Evolutionary conservation across 2,329 filamentous ascomycete species (phyloP).

Genomic region (Colletotrichum neosansevieriae): DNA sequence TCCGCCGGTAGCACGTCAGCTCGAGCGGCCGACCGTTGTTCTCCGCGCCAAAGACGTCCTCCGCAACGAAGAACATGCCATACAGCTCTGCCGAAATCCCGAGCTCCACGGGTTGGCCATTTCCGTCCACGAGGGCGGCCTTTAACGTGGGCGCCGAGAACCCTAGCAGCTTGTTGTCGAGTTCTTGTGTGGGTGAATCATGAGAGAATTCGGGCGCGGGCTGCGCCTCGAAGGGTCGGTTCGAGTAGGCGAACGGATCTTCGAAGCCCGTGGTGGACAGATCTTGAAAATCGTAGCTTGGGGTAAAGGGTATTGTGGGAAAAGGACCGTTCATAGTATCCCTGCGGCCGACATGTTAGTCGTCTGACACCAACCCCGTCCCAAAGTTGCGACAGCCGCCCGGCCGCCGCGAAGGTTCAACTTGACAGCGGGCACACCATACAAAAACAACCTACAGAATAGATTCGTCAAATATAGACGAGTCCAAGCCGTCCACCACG

Average conservation of each 20-base stretch:
- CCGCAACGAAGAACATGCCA: conserved; percentile 90
- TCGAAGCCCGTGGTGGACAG: conserved; percentile 72
- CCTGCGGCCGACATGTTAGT: conserved; percentile 45
- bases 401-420: background rate
- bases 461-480: conserved; percentile 66
- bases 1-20: conserved; percentile 93
- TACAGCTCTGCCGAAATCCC: conserved; percentile 81
- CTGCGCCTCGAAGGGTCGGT: conserved; percentile 59
- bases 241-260: conserved; percentile 72
- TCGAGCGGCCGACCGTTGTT: conserved; percentile 74
- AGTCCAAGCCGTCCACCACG: conserved; percentile 65
- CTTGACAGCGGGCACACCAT: background rate
- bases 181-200: conserved; percentile 65
- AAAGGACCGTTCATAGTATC: conserved; percentile 58
- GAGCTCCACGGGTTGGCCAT: conserved; percentile 69
- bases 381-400: conserved; percentile 4
- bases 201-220: conserved; percentile 59
- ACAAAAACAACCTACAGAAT: conserved; percentile 60
- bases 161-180: conserved; percentile 79
- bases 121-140: conserved; percentile 73
- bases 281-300: conserved; percentile 71
- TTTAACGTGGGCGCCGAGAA: conserved; percentile 75
- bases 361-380: conserved; percentile 32
- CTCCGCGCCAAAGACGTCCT: conserved; percentile 79
- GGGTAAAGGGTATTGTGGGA: conserved; percentile 64